These are phyloP conservation scores for Emericellopsis atlantica DNA, from an alignment of 2,329 filamentous ascomycete genomes.

Conservation along the genomic window DNA sequence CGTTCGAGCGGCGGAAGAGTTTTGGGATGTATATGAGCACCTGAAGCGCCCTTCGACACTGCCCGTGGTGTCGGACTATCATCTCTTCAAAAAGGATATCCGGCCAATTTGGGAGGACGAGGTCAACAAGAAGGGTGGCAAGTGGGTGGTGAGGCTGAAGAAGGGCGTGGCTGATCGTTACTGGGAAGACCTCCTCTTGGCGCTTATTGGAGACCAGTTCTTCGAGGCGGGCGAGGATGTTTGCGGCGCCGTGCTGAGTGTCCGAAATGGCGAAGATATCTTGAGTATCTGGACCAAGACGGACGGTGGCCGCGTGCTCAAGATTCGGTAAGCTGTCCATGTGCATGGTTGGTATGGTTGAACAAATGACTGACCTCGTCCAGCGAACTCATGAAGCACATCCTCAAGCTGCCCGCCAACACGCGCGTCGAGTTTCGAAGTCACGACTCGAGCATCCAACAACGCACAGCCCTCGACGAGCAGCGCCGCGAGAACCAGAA, in stretches of 20 bases:
- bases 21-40: slow-evolving; percentile 81
- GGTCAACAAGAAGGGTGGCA: slow-evolving; percentile 89
- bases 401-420: slow-evolving; percentile 74
- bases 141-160: slow-evolving; percentile 94
- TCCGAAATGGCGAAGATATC: slow-evolving; percentile 91
- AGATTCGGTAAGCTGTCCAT: slow-evolving; percentile 62
- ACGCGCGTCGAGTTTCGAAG: slow-evolving; percentile 92
- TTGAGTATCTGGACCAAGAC: slow-evolving; percentile 96
- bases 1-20: slow-evolving; percentile 75
- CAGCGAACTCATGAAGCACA: slow-evolving; percentile 87
- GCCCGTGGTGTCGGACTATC: slow-evolving; percentile 91
- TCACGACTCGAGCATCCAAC: slow-evolving; percentile 90
- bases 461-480: slow-evolving; percentile 82
- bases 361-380: neutral
- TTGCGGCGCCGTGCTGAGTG: slow-evolving; percentile 86
- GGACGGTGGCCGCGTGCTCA: slow-evolving; percentile 85
- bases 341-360: no score
- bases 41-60: slow-evolving; percentile 79
- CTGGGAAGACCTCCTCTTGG: slow-evolving; percentile 89
- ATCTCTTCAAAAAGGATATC: slow-evolving; percentile 94
- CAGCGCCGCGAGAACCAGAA: slow-evolving; percentile 66
- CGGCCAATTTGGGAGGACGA: slow-evolving; percentile 98
- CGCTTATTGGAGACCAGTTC: slow-evolving; percentile 89
- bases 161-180: slow-evolving; percentile 95
- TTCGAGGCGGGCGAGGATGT: slow-evolving; percentile 86